A percentile compares a stretch with the other conserved stretches of the same genome.
Evolutionary conservation across 1,139 yeast species (phyloP).

Genomic region (Zygoascus meyerae): DNA sequence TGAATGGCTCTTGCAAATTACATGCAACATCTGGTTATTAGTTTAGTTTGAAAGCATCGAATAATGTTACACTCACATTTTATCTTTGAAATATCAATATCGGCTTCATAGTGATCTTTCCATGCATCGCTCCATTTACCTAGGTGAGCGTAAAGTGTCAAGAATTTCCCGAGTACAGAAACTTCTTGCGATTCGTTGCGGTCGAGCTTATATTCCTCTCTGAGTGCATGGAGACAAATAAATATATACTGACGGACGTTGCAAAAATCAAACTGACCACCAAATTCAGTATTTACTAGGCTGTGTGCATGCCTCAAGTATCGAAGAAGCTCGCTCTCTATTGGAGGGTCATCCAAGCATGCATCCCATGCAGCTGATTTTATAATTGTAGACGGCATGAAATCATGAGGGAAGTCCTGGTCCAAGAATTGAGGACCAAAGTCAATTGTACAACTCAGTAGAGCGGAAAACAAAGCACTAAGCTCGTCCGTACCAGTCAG

Average conservation of each 20-base stretch:
- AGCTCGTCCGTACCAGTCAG: constrained; percentile 50
- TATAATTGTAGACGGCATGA: background rate
- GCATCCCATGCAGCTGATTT: constrained; percentile 7
- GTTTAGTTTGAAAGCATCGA: constrained; percentile 35
- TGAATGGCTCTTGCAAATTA: constrained; percentile 19
- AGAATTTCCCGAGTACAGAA: constrained; percentile 43
- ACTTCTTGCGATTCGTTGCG: constrained; percentile 40
- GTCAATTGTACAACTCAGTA: constrained; percentile 32
- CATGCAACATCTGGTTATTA: constrained; percentile 35
- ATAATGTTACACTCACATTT: constrained; percentile 10
- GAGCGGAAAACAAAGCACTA: constrained; percentile 52
- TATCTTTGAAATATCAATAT: constrained; percentile 9
- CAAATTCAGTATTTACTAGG: constrained; percentile 12
- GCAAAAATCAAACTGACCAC: constrained; percentile 18
- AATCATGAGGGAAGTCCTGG: background rate
- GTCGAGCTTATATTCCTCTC: constrained; percentile 70
- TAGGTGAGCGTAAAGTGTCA: constrained; percentile 60
- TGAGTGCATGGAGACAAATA: constrained; percentile 62
- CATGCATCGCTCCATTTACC: constrained; percentile 74
- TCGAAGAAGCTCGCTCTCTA: background rate
- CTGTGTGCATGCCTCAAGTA: constrained; percentile 11
- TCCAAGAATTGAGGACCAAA: constrained; percentile 12
- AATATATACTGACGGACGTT: constrained; percentile 54
- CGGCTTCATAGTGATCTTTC: constrained; percentile 48
- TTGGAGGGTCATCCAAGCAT: constrained; percentile 1